Evolutionary conservation across 2,329 filamentous ascomycete genomes (phyloP).

Genomic region (Aureobasidium subglaciale): DNA sequence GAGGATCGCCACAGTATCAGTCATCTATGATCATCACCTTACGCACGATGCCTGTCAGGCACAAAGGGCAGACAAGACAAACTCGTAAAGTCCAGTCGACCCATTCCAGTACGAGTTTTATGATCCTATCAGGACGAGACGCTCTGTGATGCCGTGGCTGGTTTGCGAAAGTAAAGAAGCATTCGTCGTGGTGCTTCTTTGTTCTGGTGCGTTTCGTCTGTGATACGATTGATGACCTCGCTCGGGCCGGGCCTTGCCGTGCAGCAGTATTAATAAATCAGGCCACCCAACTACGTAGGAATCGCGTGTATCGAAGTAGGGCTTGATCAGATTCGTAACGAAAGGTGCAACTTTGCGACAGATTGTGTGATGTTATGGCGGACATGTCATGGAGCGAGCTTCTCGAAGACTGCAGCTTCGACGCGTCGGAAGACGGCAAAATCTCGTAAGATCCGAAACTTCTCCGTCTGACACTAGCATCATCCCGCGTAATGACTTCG

Average conservation of each 20-base stretch:
- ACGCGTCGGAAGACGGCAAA: background rate
- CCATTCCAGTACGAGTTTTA: too few species aligned
- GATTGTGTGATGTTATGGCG: background rate
- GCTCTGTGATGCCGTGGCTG: background rate
- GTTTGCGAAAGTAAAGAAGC: too few species aligned
- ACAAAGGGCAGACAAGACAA: too few species aligned
- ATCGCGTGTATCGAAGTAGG: too few species aligned
- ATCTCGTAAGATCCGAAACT: background rate
- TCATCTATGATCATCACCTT: background rate
- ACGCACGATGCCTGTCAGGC: too few species aligned
- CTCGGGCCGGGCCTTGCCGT: slow-evolving; percentile 1
- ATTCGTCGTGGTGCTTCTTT: too few species aligned
- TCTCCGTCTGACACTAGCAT: slow-evolving; percentile 1
- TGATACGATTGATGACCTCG: background rate
- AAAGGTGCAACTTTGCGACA: background rate
- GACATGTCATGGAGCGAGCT: background rate
- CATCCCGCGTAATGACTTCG: too few species aligned
- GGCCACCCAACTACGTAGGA: background rate
- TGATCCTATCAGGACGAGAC: too few species aligned
- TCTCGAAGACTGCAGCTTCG: background rate
- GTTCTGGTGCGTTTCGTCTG: too few species aligned
- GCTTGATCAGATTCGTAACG: background rate
- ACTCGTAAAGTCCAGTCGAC: too few species aligned
- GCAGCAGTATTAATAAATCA: background rate
- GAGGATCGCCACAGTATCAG: background rate